These are phyloP conservation scores for Taphrina deformans DNA, from an alignment of 1,139 yeast species.

Conservation along the genomic window DNA sequence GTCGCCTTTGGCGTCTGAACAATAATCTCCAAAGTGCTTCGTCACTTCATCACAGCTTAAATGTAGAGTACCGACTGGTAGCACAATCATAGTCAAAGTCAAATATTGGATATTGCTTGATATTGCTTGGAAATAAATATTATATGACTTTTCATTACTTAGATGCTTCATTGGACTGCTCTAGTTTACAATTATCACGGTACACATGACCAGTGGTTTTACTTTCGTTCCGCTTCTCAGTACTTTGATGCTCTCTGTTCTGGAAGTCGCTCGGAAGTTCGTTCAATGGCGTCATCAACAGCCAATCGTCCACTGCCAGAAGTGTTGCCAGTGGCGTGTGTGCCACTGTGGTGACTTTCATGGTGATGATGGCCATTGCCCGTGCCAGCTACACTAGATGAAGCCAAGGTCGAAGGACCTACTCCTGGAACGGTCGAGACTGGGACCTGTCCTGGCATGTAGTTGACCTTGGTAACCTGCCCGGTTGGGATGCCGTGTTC, in stretches of 20 bases:
- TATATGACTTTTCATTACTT: conserved; percentile 3
- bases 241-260: conserved; percentile 14
- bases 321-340: not conserved
- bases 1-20: conserved; percentile 15
- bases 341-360: not conserved
- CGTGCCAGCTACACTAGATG: not conserved
- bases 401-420: conserved; percentile 2
- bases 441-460: conserved; percentile 13
- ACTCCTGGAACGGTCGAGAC: conserved; percentile 11
- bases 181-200: not conserved
- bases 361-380: not conserved
- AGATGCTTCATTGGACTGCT: not conserved
- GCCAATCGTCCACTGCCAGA: not conserved
- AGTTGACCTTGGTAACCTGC: conserved; percentile 9
- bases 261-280: conserved; percentile 13
- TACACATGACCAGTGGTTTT: no score
- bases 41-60: no score
- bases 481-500: conserved; percentile 12
- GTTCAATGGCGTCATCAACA: conserved; percentile 10
- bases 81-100: no score
- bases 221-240: no score
- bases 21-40: no score
- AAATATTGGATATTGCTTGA: no score
- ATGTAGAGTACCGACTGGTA: conserved; percentile 3
- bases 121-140: no score